Conservation (phyloP, 352 stramenopile genomes). For the Elongisporangium prolatum region DNA sequence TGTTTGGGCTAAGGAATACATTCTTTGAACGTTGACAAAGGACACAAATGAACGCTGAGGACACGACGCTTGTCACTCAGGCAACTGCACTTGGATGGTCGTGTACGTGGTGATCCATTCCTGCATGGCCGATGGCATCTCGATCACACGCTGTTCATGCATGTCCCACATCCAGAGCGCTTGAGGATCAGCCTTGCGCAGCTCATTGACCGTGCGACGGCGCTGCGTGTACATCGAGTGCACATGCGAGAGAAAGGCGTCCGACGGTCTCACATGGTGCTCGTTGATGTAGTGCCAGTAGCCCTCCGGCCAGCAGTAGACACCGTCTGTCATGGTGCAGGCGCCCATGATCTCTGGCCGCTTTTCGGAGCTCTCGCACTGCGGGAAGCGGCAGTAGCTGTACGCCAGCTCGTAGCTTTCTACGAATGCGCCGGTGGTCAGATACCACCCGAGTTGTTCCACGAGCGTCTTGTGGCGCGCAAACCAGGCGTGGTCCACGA, state of each 20-base stretch:
- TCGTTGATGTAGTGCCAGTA: constrained; percentile 67
- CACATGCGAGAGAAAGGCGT: constrained; percentile 57
- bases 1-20: too few species aligned
- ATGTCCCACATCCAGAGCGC: constrained; percentile 56
- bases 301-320: constrained; percentile 76
- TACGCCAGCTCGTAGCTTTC: constrained; percentile 80
- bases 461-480: constrained; percentile 13
- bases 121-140: constrained; percentile 59
- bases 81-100: constrained; percentile 17
- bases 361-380: constrained; percentile 30
- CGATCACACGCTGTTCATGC: constrained; percentile 15
- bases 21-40: too few species aligned
- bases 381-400: constrained; percentile 69
- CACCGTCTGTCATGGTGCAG: constrained; percentile 70
- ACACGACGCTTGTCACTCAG: too few species aligned
- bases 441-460: constrained; percentile 43
- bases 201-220: constrained; percentile 6
- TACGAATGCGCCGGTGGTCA: constrained; percentile 48
- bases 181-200: constrained; percentile 14
- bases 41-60: too few species aligned
- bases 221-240: constrained; percentile 25
- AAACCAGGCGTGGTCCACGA: constrained; percentile 59
- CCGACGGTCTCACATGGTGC: constrained; percentile 61
- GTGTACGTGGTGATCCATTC: constrained; percentile 63
- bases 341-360: constrained; percentile 57